These are phyloP conservation scores for Mortierella sp. DNA, from an alignment of 371 early-diverging fungal genomes.

Conservation along the genomic window DNA sequence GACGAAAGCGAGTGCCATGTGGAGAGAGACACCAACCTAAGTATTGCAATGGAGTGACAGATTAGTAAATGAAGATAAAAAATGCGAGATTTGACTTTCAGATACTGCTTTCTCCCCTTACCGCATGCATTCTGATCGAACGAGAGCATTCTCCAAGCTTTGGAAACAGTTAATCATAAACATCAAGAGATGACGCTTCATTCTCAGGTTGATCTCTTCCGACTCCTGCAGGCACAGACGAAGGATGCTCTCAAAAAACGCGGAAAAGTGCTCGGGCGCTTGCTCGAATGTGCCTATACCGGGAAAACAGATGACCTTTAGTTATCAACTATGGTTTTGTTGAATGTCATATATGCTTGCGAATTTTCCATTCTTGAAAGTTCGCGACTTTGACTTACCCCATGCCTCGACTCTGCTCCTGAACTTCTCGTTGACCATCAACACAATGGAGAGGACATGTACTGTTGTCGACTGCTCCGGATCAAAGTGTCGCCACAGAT, in stretches of 20 bases:
- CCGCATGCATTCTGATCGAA: conserved; percentile 81
- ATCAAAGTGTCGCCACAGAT: conserved; percentile 82
- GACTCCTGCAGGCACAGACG: conserved; percentile 56
- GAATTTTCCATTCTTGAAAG: background rate
- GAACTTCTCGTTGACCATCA: conserved; percentile 89
- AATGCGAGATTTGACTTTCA: background rate
- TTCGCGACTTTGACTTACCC: conserved; percentile 52
- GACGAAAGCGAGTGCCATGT: conserved; percentile 78
- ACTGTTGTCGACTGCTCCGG: conserved; percentile 56
- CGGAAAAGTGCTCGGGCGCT: conserved; percentile 64
- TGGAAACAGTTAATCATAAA: conserved; percentile 84
- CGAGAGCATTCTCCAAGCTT: conserved; percentile 78
- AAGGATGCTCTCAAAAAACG: conserved; percentile 66
- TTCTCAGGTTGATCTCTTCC: conserved; percentile 48
- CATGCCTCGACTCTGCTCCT: conserved; percentile 71
- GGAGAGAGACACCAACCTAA: conserved; percentile 72
- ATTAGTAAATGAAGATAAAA: background rate
- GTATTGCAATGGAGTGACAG: background rate
- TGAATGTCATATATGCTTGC: background rate
- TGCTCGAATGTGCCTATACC: conserved; percentile 59
- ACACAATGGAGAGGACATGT: conserved; percentile 80
- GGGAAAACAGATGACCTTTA: background rate
- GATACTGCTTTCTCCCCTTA: conserved; percentile 20
- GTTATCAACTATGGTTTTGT: conserved; percentile 2
- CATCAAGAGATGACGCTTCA: conserved; percentile 63